Conservation (phyloP, 2,329 filamentous ascomycete genomes). For the Trichoderma citrinoviride region DNA sequence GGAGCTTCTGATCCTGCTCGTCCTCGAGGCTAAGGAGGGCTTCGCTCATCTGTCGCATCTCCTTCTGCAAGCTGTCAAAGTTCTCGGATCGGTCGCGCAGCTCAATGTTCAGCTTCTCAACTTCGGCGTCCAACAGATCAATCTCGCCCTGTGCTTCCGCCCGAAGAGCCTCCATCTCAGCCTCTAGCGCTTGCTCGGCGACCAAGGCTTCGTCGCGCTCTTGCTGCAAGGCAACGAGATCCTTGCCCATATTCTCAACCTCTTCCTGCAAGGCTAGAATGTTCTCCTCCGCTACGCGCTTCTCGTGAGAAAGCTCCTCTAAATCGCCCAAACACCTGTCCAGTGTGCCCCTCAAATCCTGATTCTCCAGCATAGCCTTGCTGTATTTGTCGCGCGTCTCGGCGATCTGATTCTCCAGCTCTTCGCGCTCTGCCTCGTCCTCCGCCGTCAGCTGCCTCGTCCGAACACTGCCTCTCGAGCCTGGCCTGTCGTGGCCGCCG, state of each 20-base stretch:
- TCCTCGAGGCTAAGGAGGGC: constrained; percentile 84
- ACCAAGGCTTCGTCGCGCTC: constrained; percentile 80
- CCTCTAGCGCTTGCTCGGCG: constrained; percentile 49
- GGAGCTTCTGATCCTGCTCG: constrained; percentile 75
- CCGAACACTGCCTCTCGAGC: constrained; percentile 69
- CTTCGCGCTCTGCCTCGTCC: constrained; percentile 79
- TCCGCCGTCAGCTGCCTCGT: constrained; percentile 59
- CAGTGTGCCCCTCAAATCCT: constrained; percentile 80
- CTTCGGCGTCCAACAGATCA: constrained; percentile 66
- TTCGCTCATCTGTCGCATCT: constrained; percentile 90
- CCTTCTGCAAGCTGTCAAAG: constrained; percentile 84
- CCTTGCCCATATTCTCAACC: constrained; percentile 73
- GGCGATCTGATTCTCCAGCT: constrained; percentile 79
- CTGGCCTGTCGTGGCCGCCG: constrained; percentile 64
- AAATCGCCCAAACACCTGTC: constrained; percentile 78
- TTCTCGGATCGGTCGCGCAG: constrained; percentile 78
- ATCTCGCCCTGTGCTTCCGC: constrained; percentile 66
- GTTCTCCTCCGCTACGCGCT: constrained; percentile 57
- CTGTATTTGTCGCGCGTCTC: constrained; percentile 84
- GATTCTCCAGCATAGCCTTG: constrained; percentile 81
- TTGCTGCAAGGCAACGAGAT: constrained; percentile 72
- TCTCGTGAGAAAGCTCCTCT: constrained; percentile 65
- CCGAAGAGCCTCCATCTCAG: constrained; percentile 55
- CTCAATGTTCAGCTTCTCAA: constrained; percentile 66
- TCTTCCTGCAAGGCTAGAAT: constrained; percentile 72